These are phyloP conservation scores for Astragalus membranaceus DNA, from an alignment of 306 rosid genomes.

Conservation along the genomic window DNA sequence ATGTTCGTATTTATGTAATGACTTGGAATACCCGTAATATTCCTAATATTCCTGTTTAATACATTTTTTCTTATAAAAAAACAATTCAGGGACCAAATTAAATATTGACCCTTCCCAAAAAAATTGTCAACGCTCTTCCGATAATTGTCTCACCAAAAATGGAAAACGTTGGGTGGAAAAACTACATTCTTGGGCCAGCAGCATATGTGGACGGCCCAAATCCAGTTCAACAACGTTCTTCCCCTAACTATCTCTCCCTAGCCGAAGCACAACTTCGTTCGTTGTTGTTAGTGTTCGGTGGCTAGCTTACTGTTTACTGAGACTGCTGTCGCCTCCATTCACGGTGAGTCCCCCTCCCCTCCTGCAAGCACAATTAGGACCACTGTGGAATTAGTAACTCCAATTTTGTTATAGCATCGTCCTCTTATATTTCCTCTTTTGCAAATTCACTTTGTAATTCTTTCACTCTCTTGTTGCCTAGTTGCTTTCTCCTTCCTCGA, in stretches of 20 bases:
- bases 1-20: no score
- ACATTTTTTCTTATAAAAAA: no score
- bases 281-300: not conserved
- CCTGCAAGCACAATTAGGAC: not conserved
- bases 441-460: not conserved
- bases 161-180: no score
- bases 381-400: not conserved
- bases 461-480: not conserved
- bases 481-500: not conserved
- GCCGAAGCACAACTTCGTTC: not conserved
- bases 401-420: not conserved
- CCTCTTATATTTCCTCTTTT: not conserved
- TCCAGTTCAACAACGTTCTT: not conserved
- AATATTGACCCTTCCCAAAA: no score
- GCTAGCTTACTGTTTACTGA: not conserved
- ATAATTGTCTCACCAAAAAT: no score
- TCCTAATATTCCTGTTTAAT: no score
- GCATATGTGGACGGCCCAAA: not conserved
- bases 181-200: not conserved
- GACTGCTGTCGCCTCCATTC: slow-evolving; percentile 6
- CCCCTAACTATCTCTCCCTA: not conserved
- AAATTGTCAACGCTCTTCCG: no score
- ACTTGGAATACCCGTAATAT: no score
- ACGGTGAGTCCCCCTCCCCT: slow-evolving; percentile 15
- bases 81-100: no score